phyloP scores from a whole-genome alignment of 2,329 filamentous ascomycete species.

The Gliomastix tumulicola region DNA sequence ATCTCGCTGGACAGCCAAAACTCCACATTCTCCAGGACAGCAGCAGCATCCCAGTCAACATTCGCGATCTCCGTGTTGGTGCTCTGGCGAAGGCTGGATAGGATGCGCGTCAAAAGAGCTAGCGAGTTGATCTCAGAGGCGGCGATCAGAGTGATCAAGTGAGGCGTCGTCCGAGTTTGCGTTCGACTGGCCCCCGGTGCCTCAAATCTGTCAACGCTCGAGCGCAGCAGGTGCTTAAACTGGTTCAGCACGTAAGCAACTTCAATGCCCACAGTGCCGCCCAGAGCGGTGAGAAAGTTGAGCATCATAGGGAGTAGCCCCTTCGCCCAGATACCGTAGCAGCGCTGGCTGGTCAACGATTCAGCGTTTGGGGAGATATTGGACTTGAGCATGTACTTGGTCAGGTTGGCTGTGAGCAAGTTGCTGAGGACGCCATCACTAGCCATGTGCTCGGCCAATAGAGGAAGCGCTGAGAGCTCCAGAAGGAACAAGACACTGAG shows the following conservation, averaged over 20 bases:
- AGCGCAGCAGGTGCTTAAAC: conserved; percentile 71
- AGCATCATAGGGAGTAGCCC: conserved; percentile 83
- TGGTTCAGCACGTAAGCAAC: conserved; percentile 83
- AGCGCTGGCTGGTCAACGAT: conserved; percentile 57
- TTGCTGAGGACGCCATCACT: conserved; percentile 78
- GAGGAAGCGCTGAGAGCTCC: conserved; percentile 73
- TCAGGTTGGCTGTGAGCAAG: conserved; percentile 71
- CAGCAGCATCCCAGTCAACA: conserved; percentile 67
- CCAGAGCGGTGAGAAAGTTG: conserved; percentile 78
- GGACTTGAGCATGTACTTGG: conserved; percentile 65
- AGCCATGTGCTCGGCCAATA: conserved; percentile 83
- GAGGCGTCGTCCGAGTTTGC: conserved; percentile 36
- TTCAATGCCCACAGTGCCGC: conserved; percentile 75
- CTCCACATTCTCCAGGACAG: conserved; percentile 75
- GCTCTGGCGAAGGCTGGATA: conserved; percentile 57
- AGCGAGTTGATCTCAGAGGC: conserved; percentile 75
- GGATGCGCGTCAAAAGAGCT: conserved; percentile 65
- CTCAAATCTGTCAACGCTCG: conserved; percentile 68
- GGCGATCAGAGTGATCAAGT: conserved; percentile 66
- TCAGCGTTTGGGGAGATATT: conserved; percentile 75
- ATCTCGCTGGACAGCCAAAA: conserved; percentile 68
- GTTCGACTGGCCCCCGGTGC: conserved; percentile 48
- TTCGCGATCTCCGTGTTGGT: conserved; percentile 67
- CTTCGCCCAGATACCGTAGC: conserved; percentile 86
- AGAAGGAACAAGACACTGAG: conserved; percentile 84